phyloP scores from a whole-genome alignment of 208 protist genomes.

The Trypanosoma avium region DNA sequence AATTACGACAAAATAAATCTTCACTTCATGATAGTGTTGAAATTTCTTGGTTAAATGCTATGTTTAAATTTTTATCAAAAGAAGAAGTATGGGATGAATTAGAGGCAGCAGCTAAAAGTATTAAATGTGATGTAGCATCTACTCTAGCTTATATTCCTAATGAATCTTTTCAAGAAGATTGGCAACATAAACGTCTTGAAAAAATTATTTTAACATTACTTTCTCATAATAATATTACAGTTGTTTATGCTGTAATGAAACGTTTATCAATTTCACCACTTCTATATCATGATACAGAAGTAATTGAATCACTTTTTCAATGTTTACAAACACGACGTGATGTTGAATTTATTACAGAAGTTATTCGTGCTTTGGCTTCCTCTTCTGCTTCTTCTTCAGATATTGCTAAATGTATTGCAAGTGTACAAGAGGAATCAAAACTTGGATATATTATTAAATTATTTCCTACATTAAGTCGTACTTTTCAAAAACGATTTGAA shows the following conservation, averaged over 20 bases:
- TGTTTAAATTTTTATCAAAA: constrained; percentile 18
- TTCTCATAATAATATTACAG: background rate
- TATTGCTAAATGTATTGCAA: constrained; percentile 1
- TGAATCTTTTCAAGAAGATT: constrained; percentile 5
- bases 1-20: background rate
- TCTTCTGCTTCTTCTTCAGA: background rate
- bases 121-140: background rate
- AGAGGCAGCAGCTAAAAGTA: background rate
- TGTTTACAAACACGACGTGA: background rate
- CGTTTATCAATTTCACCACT: background rate
- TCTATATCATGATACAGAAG: background rate
- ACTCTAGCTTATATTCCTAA: background rate
- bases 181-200: constrained; percentile 7
- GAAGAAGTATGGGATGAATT: constrained; percentile 15
- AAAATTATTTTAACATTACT: constrained; percentile 11
- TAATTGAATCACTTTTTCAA: constrained; percentile 1
- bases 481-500: background rate
- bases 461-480: background rate
- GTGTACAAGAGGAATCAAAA: background rate
- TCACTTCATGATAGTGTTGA: constrained; percentile 20
- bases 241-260: background rate
- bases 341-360: background rate
- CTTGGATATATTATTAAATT: background rate
- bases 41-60: constrained; percentile 12
- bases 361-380: background rate